phyloP scores from a whole-genome alignment of 2,329 filamentous ascomycete species.

The Cladorrhinum sp. region DNA sequence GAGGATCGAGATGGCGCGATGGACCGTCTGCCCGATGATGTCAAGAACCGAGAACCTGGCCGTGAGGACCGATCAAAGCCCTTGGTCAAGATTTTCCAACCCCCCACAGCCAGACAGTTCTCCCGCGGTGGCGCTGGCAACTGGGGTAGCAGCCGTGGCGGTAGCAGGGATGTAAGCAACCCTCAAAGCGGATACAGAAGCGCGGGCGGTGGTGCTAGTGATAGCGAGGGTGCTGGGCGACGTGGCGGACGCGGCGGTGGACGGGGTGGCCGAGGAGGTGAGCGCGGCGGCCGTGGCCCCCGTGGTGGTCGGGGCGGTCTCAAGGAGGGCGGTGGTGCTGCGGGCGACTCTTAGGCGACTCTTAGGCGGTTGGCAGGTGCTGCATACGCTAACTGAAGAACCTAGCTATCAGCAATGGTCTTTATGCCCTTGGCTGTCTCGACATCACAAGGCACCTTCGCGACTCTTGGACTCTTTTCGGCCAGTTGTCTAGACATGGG shows the following conservation, averaged over 20 bases:
- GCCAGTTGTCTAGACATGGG: no score
- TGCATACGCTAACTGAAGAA: background rate
- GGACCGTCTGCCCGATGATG: constrained; percentile 68
- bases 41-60: constrained; percentile 61
- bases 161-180: constrained; percentile 52
- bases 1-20: constrained; percentile 82
- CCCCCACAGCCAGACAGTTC: constrained; percentile 57
- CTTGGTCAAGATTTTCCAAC: constrained; percentile 78
- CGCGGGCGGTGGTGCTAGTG: constrained; percentile 74
- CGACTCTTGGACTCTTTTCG: no score
- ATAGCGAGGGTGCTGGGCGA: constrained; percentile 56
- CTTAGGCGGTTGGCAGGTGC: background rate
- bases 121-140: constrained; percentile 64
- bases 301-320: constrained; percentile 55
- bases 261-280: constrained; percentile 52
- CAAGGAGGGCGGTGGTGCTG: constrained; percentile 50
- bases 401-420: background rate
- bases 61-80: constrained; percentile 74
- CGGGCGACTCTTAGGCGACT: constrained; percentile 1
- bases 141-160: constrained; percentile 65
- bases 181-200: constrained; percentile 77
- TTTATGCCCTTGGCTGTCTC: background rate
- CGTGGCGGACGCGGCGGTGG: constrained; percentile 56
- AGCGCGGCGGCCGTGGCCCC: constrained; percentile 55
- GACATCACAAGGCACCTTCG: no score